A percentile compares a stretch with the other conserved stretches of the same genome.
These are phyloP conservation scores for Volvox carteri DNA, from an alignment of 163 green algal species.

Conservation along the genomic window DNA sequence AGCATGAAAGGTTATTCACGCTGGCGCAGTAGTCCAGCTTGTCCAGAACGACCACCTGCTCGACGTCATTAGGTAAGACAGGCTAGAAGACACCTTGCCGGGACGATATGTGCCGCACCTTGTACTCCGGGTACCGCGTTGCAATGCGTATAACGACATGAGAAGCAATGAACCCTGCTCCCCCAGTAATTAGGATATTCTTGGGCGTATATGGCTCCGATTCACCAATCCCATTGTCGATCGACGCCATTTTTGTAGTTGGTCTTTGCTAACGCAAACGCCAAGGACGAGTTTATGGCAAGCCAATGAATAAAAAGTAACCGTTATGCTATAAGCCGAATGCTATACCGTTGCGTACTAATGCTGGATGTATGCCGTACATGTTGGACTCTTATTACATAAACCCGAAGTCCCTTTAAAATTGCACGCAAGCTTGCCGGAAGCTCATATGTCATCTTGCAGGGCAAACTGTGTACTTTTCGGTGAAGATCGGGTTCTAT, in stretches of 20 bases:
- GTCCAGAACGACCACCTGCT: conserved; percentile 93
- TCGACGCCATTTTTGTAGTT: conserved; percentile 17
- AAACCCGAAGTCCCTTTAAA: too few relatives aligned
- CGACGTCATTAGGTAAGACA: neutral
- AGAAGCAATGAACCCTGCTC: conserved; percentile 94
- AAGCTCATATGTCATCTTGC: too few relatives aligned
- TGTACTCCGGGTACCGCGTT: conserved; percentile 89
- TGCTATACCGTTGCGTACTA: too few relatives aligned
- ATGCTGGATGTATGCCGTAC: too few relatives aligned
- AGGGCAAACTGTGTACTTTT: too few relatives aligned
- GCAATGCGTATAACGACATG: conserved; percentile 88
- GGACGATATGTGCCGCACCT: conserved; percentile 66
- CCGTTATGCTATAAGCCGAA: too few relatives aligned
- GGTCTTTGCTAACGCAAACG: too few relatives aligned
- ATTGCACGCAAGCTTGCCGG: too few relatives aligned
- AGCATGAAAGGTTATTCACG: conserved; percentile 85
- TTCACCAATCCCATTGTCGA: neutral
- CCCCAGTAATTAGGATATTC: conserved; percentile 75
- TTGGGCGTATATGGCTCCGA: conserved; percentile 59
- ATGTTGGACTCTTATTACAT: too few relatives aligned
- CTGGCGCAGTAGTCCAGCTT: conserved; percentile 98
- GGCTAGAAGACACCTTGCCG: neutral
- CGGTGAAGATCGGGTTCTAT: too few relatives aligned
- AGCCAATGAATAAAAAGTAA: too few relatives aligned
- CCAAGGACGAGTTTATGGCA: too few relatives aligned